A percentile compares a stretch with the other conserved stretches of the same genome.
Evolutionary conservation across 2,329 filamentous ascomycete species (phyloP).

Genomic region (Coleophoma cylindrospora): DNA sequence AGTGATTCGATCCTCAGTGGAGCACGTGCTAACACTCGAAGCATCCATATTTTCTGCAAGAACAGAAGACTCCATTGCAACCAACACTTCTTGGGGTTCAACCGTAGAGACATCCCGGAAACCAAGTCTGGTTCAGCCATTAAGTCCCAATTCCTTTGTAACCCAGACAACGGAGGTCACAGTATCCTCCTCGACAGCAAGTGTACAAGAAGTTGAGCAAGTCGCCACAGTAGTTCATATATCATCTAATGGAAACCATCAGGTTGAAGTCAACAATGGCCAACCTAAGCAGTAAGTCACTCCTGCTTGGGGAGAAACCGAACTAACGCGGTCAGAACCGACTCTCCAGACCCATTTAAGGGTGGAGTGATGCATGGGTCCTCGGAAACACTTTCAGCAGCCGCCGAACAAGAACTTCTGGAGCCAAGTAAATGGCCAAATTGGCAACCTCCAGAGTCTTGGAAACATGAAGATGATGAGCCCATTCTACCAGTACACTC

Average conservation of each 20-base stretch:
- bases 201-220: slow-evolving; percentile 25
- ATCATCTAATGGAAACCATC: slow-evolving; percentile 15
- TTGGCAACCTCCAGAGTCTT: neutral
- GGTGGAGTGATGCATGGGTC: neutral
- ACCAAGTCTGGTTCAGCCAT: slow-evolving; percentile 29
- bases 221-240: slow-evolving; percentile 33
- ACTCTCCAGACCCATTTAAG: neutral
- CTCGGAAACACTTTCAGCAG: neutral
- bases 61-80: slow-evolving; percentile 31
- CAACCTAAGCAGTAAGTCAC: neutral
- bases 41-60: slow-evolving; percentile 42
- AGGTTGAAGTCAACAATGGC: neutral
- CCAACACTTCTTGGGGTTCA: slow-evolving; percentile 28
- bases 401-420: neutral
- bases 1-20: slow-evolving; percentile 3
- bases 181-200: slow-evolving; percentile 25
- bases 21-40: slow-evolving; percentile 14
- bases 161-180: slow-evolving; percentile 35
- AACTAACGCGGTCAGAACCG: neutral
- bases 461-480: neutral
- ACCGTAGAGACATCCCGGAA: slow-evolving; percentile 20
- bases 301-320: neutral
- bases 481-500: neutral
- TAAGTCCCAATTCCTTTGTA: slow-evolving; percentile 37
- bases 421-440: slow-evolving; percentile 1